A percentile compares a stretch with the other conserved stretches of the same genome.
Conservation (phyloP, 345 rosid species). For the Kandelia obovata region DNA sequence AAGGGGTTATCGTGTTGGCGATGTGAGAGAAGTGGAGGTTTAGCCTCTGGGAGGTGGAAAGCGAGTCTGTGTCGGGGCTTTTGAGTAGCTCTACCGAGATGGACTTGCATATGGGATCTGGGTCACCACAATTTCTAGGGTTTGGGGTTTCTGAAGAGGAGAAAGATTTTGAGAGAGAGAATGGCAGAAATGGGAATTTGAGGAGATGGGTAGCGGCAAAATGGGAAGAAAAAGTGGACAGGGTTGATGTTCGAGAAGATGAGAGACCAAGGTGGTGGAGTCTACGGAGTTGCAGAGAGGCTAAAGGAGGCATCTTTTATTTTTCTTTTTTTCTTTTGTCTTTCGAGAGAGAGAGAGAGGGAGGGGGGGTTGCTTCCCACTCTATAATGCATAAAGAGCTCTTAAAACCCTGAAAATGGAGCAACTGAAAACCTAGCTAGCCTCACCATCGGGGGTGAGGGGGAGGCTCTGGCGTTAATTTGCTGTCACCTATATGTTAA, state of each 20-base stretch:
- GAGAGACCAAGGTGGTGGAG: slow-evolving; percentile 36
- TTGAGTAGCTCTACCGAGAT: slow-evolving; percentile 65
- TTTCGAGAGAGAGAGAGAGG: too few species aligned
- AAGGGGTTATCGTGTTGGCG: slow-evolving; percentile 41
- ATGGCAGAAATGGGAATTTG: slow-evolving; percentile 16
- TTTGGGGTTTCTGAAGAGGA: slow-evolving; percentile 25
- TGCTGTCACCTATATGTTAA: too few species aligned
- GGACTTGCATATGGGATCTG: slow-evolving; percentile 49
- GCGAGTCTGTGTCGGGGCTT: slow-evolving; percentile 40
- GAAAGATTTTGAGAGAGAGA: slow-evolving; percentile 29
- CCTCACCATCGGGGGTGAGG: too few species aligned
- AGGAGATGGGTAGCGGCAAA: slow-evolving; percentile 20
- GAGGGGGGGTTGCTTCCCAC: too few species aligned
- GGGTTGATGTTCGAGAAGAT: slow-evolving; percentile 14
- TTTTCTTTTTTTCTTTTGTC: too few species aligned
- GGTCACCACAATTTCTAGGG: slow-evolving; percentile 18
- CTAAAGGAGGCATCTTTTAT: slow-evolving; percentile 45
- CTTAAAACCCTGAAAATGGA: too few species aligned
- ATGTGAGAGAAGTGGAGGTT: slow-evolving; percentile 77
- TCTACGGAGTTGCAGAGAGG: slow-evolving; percentile 50
- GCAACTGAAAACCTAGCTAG: too few species aligned
- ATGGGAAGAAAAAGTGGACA: slow-evolving; percentile 17
- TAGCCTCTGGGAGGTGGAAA: slow-evolving; percentile 53
- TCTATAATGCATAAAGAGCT: too few species aligned
- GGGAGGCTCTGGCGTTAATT: too few species aligned